Conservation (phyloP, 805 yeast species). For the Sungouiella thailandica region DNA sequence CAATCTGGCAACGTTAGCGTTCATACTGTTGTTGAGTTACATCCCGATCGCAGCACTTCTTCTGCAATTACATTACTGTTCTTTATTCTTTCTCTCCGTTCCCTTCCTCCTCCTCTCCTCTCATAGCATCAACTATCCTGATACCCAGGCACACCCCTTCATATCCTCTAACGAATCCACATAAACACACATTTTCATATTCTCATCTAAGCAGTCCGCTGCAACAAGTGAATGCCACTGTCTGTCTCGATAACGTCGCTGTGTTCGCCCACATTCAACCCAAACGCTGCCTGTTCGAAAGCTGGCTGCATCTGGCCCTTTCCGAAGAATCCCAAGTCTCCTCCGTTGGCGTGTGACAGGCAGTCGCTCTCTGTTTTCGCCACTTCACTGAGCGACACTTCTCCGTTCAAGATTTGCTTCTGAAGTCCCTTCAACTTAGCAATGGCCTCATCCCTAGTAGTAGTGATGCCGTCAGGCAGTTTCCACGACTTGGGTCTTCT, state of each 20-base stretch:
- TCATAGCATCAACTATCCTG: no score
- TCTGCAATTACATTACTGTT: no score
- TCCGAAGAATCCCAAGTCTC: constrained; percentile 87
- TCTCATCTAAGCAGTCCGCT: constrained; percentile 67
- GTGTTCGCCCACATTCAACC: constrained; percentile 73
- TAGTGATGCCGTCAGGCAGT: constrained; percentile 61
- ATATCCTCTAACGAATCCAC: no score
- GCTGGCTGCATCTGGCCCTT: constrained; percentile 93
- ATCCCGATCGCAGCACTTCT: no score
- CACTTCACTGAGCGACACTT: constrained; percentile 58
- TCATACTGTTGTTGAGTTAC: no score
- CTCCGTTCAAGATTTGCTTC: constrained; percentile 58
- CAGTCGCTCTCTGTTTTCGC: constrained; percentile 88
- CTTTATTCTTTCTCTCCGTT: no score
- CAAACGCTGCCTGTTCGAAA: constrained; percentile 86
- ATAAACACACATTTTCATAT: no score
- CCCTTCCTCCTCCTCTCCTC: no score
- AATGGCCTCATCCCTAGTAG: constrained; percentile 79
- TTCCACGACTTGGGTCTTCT: constrained; percentile 94
- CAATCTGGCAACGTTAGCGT: no score
- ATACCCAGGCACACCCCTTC: no score
- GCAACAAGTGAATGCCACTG: constrained; percentile 86
- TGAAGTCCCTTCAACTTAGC: constrained; percentile 55
- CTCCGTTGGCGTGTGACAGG: constrained; percentile 78
- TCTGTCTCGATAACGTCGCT: constrained; percentile 83